These are phyloP conservation scores for Plasmopara muralis DNA, from an alignment of 352 stramenopile species.

Conservation along the genomic window DNA sequence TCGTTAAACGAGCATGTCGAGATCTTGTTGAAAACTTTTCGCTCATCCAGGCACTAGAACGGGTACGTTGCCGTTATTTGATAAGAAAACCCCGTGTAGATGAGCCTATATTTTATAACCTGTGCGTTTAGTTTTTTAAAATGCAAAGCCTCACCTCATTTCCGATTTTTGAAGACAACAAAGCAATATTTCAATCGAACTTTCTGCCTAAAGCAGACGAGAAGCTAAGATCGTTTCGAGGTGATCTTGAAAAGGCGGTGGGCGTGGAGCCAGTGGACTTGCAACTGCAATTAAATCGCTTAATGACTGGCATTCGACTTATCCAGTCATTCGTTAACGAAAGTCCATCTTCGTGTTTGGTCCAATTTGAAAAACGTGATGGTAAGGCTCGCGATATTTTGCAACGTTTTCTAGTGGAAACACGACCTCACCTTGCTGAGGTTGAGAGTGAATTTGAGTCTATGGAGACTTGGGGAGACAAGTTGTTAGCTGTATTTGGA, in stretches of 20 bases:
- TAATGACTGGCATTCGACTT: conserved; percentile 36
- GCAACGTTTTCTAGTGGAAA: conserved; percentile 44
- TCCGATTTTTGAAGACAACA: conserved; percentile 22
- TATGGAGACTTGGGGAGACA: conserved; percentile 55
- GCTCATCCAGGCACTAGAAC: conserved; percentile 44
- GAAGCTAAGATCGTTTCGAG: conserved; percentile 47
- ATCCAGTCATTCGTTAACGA: conserved; percentile 48
- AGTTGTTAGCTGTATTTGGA: conserved; percentile 53
- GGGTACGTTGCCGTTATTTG: conserved; percentile 20
- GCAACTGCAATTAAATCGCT: conserved; percentile 54
- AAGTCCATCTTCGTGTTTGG: conserved; percentile 8
- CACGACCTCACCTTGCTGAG: conserved; percentile 26
- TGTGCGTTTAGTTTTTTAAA: conserved; percentile 39
- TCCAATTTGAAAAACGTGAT: conserved; percentile 27
- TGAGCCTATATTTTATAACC: too few species aligned
- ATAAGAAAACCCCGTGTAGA: not conserved
- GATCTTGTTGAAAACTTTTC: conserved; percentile 68
- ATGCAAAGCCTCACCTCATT: conserved; percentile 31
- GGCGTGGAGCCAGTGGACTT: conserved; percentile 53
- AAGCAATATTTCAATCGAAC: conserved; percentile 25
- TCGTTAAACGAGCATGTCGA: conserved; percentile 55
- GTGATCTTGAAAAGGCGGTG: conserved; percentile 46
- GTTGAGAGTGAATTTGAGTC: conserved; percentile 59
- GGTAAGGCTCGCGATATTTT: conserved; percentile 37
- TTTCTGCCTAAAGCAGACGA: conserved; percentile 42